Evolutionary conservation across 495 filamentous ascomycete genomes (phyloP).

Genomic region (Polyplosphaeria fusca): DNA sequence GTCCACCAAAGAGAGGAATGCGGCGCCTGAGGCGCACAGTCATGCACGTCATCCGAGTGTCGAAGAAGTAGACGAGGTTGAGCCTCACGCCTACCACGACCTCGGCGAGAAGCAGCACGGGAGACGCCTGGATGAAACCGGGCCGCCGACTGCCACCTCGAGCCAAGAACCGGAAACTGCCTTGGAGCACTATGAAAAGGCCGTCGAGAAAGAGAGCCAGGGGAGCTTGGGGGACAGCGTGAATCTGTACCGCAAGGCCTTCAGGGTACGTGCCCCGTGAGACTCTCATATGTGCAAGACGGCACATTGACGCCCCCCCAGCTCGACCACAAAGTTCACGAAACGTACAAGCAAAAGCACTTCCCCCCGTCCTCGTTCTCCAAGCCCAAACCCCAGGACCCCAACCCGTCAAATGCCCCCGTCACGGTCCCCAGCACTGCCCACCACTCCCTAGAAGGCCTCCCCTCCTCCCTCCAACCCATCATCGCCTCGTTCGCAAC

Average conservation of each 20-base stretch:
- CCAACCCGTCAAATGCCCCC: constrained; percentile 55
- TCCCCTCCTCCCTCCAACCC: constrained; percentile 53
- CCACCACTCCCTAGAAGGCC: constrained; percentile 58
- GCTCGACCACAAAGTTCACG: constrained; percentile 81
- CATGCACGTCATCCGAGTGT: constrained; percentile 8
- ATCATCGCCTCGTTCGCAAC: constrained; percentile 72
- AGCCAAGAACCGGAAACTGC: constrained; percentile 66
- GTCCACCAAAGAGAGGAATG: constrained; percentile 18
- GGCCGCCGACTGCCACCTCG: constrained; percentile 20
- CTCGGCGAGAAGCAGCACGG: constrained; percentile 45
- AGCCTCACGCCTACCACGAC: constrained; percentile 47
- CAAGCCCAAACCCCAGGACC: constrained; percentile 43
- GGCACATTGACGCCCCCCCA: too few species aligned
- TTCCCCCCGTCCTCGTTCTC: constrained; percentile 64
- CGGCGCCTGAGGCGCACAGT: constrained; percentile 21
- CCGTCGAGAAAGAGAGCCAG: constrained; percentile 79
- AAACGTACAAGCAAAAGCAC: constrained; percentile 84
- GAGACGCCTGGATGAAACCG: constrained; percentile 45
- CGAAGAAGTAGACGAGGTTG: constrained; percentile 40
- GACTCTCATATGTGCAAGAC: too few species aligned
- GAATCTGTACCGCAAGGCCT: constrained; percentile 84
- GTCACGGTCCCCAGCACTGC: constrained; percentile 53
- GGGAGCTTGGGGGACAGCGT: constrained; percentile 89
- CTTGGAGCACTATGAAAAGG: constrained; percentile 88
- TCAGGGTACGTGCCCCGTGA: constrained; percentile 55